Evolutionary conservation across 495 filamentous ascomycete species (phyloP), one percentile per base, ranked within the genome.

Genomic region (Hypoxylon trugodes): DNA sequence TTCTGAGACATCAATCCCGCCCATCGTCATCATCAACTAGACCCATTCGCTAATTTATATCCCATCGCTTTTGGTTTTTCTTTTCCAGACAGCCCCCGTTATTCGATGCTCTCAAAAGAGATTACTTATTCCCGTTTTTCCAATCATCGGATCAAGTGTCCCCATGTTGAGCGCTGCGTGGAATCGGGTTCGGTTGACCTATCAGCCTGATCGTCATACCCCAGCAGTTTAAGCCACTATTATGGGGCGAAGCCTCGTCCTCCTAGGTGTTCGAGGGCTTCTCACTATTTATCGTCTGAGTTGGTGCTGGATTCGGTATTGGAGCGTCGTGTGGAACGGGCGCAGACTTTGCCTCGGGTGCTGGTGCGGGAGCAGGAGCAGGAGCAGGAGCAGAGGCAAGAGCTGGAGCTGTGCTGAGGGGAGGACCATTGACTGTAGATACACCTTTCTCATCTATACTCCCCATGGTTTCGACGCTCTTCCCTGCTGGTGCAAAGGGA

Each of bases 391-490:
- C 22, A 53, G n/a, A n/a, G n/a, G 47, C 21, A 26, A 48, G 40
- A 12, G 13, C 53, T 19, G 59, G 16, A 38, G 26, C 7, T 28
- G 64, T 13, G n/a, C n/a, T n/a, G n/a, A n/a, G n/a, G n/a, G n/a
- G n/a, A n/a, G n/a, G n/a, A n/a, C n/a, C n/a, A n/a, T n/a, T n/a
- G n/a, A n/a, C n/a, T n/a, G n/a, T n/a, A 4, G 53, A 30, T 1
- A 15, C 36, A 9, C 53, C 62, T 19, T 68, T 72, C 41, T 68
- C 70, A 26, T 72, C 70, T 48, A 66, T 62, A 16, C 66, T 70
- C 24, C 64, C 69, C 64, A 64, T 78, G 9, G 77, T 66, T 30
- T 82, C 79, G 6, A 77, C 38, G 37, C 79, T 82, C 66, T 74
- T 81, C 7, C 75, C 76, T 37, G 78, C 60, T 9, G 70, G 32